These are phyloP conservation scores for Neurospora sp. DNA, from an alignment of 495 filamentous ascomycete genomes.

Conservation along the genomic window DNA sequence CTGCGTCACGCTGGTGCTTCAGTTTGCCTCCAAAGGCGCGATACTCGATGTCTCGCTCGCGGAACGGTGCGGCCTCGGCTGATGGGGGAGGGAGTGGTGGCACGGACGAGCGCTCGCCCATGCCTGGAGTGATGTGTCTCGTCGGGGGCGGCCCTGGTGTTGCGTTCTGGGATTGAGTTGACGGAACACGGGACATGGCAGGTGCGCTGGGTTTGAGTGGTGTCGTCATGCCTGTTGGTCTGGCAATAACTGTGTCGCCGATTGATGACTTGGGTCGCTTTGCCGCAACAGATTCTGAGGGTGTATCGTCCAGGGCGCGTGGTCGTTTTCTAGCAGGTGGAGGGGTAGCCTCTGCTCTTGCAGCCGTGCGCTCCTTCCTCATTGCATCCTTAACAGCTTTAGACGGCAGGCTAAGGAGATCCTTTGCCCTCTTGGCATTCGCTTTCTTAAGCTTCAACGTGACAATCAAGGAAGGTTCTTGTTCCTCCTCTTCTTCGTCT, in stretches of 20 bases:
- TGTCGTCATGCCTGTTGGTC: slow-evolving; percentile 24
- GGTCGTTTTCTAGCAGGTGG: slow-evolving; percentile 34
- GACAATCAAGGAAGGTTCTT: slow-evolving; percentile 14
- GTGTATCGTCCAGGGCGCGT: slow-evolving; percentile 22
- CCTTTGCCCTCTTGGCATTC: slow-evolving; percentile 28
- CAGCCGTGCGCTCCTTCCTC: slow-evolving; percentile 29
- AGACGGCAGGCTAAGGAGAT: slow-evolving; percentile 34
- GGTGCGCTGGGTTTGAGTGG: slow-evolving; percentile 33
- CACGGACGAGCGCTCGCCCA: slow-evolving; percentile 16
- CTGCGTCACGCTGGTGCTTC: slow-evolving; percentile 36
- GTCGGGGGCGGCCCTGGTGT: slow-evolving; percentile 26
- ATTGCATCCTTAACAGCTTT: slow-evolving; percentile 28
- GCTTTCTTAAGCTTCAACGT: slow-evolving; percentile 34
- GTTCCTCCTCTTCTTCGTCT: slow-evolving; percentile 15
- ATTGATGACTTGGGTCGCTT: slow-evolving; percentile 24
- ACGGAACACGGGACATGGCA: slow-evolving; percentile 36
- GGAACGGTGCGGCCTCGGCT: slow-evolving; percentile 13
- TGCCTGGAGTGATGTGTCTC: slow-evolving; percentile 28
- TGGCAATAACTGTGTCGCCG: slow-evolving; percentile 13
- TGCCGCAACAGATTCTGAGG: slow-evolving; percentile 11
- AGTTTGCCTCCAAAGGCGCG: slow-evolving; percentile 26
- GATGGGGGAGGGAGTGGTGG: slow-evolving; percentile 11
- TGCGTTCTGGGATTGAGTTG: slow-evolving; percentile 32
- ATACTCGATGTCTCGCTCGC: slow-evolving; percentile 16
- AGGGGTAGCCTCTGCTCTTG: slow-evolving; percentile 25